Conservation (phyloP, 805 yeast species). For the Saccharomycopsis vini region DNA sequence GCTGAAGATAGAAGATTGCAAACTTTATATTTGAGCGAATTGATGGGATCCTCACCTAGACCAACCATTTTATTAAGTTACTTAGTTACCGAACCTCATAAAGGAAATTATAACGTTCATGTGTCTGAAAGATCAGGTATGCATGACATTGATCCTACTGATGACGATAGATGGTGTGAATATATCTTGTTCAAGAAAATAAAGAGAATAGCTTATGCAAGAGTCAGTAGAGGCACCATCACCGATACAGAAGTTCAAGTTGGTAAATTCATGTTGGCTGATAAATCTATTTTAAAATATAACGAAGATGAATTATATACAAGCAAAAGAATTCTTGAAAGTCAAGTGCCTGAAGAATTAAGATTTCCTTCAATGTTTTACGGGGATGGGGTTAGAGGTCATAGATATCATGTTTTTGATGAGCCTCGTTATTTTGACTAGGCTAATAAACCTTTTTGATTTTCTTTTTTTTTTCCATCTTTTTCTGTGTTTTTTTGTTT, state of each 20-base stretch:
- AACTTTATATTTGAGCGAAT: conserved; percentile 59
- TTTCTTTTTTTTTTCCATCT: neutral
- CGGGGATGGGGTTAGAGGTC: conserved; percentile 92
- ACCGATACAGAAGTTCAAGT: conserved; percentile 96
- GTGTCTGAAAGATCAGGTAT: conserved; percentile 78
- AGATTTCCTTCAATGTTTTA: conserved; percentile 72
- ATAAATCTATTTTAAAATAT: conserved; percentile 25
- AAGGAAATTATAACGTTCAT: conserved; percentile 88
- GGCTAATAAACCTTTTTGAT: neutral
- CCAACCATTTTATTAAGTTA: conserved; percentile 88
- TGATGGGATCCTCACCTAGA: conserved; percentile 74
- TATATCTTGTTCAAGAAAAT: conserved; percentile 83
- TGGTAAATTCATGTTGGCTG: conserved; percentile 63
- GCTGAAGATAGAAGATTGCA: conserved; percentile 87
- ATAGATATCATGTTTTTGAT: conserved; percentile 87
- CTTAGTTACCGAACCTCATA: conserved; percentile 76
- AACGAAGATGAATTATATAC: conserved; percentile 39
- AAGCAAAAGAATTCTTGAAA: conserved; percentile 47
- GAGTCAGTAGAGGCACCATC: conserved; percentile 85
- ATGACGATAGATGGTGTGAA: conserved; percentile 98
- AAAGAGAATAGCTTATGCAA: conserved; percentile 85
- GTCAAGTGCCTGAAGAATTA: conserved; percentile 47
- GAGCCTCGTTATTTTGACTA: conserved; percentile 72
- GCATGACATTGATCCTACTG: conserved; percentile 88
- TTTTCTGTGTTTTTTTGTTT: neutral